Evolutionary conservation across 768 basidiomycete genomes (phyloP), one percentile per base, ranked within the genome.

Genomic region (Suillus tomentosus): DNA sequence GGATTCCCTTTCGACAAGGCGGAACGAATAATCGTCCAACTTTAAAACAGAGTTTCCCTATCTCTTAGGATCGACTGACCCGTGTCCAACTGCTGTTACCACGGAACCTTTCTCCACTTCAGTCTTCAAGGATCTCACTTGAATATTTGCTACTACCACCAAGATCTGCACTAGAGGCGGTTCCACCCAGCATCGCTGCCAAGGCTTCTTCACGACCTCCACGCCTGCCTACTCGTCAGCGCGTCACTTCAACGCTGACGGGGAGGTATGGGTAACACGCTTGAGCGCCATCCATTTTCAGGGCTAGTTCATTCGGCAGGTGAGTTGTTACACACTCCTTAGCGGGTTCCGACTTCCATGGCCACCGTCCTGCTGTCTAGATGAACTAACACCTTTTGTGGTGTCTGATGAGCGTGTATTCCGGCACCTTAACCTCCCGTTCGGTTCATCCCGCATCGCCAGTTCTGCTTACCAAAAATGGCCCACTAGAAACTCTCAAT

Each of bases 281-380:
- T 89, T 88, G 84, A 90, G 88, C 87, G 87, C 89, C 88, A 90
- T 90, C 89, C 87, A 89, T 90, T 90, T 90, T 90, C 86, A 89
- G 87, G 88, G 88, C 88, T 88, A 89, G 88, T 89, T 89, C 85
- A 87, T 91, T 91, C 87, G 86, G 88, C 88, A 89, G 88, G 87
- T 90, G 87, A 90, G 87, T 89, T 88, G 87, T 88, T 88, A 88
- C 87, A 89, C 87, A 89, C 87, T 88, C 87, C 87, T 88, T 88
- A 88, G 87, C 85, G 85, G 88, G 79, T 89, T 88, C 85, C 83
- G 85, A 89, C 88, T 88, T 89, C 87, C 86, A 89, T 89, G 88
- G 85, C 87, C 87, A 89, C 88, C 85, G 84, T 89, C 87, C 88
- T 88, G 88, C 87, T 90, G 88, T 90, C 86, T 89, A 85, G 84